Conservation (phyloP, 306 rosid species). For the Cicer arietinum region DNA sequence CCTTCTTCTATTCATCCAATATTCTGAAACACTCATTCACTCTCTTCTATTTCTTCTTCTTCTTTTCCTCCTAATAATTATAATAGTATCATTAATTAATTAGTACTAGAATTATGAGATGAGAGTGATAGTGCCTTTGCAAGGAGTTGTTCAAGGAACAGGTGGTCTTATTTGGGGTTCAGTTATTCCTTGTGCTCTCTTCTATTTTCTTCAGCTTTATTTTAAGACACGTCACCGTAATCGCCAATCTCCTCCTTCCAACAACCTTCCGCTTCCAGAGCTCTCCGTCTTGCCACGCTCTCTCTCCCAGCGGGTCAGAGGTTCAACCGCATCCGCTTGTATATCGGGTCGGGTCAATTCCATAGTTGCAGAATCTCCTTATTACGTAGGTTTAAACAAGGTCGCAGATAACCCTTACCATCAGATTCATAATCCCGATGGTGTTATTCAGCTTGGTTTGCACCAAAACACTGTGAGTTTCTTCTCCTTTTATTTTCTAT, state of each 20-base stretch:
- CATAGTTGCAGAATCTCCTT: constrained; percentile 50
- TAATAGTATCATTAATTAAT: too few relatives aligned
- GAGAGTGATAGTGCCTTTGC: constrained; percentile 94
- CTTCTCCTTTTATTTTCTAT: background rate
- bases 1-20: background rate
- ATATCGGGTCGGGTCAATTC: constrained; percentile 66
- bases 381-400: constrained; percentile 56
- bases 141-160: constrained; percentile 87
- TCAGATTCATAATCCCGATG: constrained; percentile 62
- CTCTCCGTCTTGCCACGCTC: constrained; percentile 53
- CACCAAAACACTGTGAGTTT: constrained; percentile 74
- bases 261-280: constrained; percentile 33
- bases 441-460: constrained; percentile 74
- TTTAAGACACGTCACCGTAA: constrained; percentile 60
- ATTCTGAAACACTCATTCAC: background rate
- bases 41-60: too few relatives aligned
- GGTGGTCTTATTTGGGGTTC: constrained; percentile 93
- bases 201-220: constrained; percentile 80
- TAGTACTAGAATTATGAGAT: background rate
- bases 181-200: constrained; percentile 88
- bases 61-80: too few relatives aligned
- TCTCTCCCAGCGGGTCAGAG: constrained; percentile 51
- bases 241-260: constrained; percentile 36
- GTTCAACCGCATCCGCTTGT: constrained; percentile 52
- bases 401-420: constrained; percentile 69